Base-by-base conservation (phyloP, 192 early-diverging fungal genomes). In the Backusella luteola region DNA sequence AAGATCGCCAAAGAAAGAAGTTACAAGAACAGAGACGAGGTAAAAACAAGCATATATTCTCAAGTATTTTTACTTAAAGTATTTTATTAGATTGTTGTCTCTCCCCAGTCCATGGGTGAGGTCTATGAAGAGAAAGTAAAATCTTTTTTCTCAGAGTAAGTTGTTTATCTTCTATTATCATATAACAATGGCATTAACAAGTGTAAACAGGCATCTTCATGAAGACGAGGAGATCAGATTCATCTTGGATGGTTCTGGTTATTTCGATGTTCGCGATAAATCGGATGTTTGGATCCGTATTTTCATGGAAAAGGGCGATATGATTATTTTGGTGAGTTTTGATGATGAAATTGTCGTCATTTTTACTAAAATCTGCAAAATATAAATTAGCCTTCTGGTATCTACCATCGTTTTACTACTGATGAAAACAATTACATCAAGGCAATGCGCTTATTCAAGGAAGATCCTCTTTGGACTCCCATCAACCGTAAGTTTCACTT, bases 221-320 rank as follows among this genome's bases (percentile, higher is more conserved):
- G 96, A 96, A 73, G 97, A 97, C 76, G 98, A 99, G 87, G 96
- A 99, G 83, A 99, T 99, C 76, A 91, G 98, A 34, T 98, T 85
- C 79, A 91, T 97, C 69, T 71, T 95, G 44, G 96, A 93, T 17
- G 98, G 98, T 17, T 86, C 90, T 23, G 98, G 97, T n/a, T 99
- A 91, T 86, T 96, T 99, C 88, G 96, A 94, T 75, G 90, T 93
- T 46, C 86, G 93, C 52, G 88, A 89, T 77, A 80, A 69, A 26
- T 53, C 74, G 1, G 88, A 91, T 72, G 69, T 84, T 26, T 99
- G 96, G 98, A 93, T 99, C 73, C 91, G 98, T 70, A 95, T 99
- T 79, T 79, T 80, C 17, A 85, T 94, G 29, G 85, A 84, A 34
- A 80, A 80, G 46, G 90, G 91, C 1, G 98, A 98, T 76, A 74